These are phyloP conservation scores for Cupressus sempervirens DNA, from an alignment of 75 land plant genomes.

Conservation along the genomic window DNA sequence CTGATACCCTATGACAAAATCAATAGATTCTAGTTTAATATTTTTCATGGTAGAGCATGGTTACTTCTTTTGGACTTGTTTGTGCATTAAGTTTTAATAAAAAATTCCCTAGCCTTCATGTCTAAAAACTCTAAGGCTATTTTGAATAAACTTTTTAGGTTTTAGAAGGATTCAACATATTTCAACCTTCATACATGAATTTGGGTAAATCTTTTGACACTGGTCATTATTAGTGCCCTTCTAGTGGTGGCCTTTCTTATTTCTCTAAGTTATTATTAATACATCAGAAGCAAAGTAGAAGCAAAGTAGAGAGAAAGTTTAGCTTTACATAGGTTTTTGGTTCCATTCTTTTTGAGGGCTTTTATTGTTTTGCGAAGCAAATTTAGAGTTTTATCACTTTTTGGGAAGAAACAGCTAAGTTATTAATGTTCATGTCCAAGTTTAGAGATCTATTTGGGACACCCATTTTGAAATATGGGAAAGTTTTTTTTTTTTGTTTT, in stretches of 20 bases:
- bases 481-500: not conserved
- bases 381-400: not conserved
- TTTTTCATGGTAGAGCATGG: too few species aligned
- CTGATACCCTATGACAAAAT: too few species aligned
- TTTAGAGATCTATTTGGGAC: not conserved
- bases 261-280: conserved; percentile 66
- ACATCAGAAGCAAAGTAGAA: too few species aligned
- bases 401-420: not conserved
- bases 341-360: not conserved
- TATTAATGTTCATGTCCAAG: not conserved
- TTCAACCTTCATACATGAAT: too few species aligned
- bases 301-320: conserved; percentile 41
- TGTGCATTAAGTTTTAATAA: too few species aligned
- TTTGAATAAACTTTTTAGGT: too few species aligned
- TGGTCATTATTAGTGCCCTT: conserved; percentile 44
- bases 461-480: not conserved
- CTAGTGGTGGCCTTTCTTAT: conserved; percentile 51
- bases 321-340: conserved; percentile 1
- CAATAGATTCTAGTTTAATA: too few species aligned
- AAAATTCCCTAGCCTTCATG: too few species aligned
- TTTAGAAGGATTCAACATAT: too few species aligned
- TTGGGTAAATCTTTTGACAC: too few species aligned
- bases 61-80: too few species aligned
- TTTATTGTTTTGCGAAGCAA: not conserved
- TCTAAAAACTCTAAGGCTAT: too few species aligned